Base-by-base conservation (phyloP, 306 rosid species). In the Castanea crenata region DNA sequence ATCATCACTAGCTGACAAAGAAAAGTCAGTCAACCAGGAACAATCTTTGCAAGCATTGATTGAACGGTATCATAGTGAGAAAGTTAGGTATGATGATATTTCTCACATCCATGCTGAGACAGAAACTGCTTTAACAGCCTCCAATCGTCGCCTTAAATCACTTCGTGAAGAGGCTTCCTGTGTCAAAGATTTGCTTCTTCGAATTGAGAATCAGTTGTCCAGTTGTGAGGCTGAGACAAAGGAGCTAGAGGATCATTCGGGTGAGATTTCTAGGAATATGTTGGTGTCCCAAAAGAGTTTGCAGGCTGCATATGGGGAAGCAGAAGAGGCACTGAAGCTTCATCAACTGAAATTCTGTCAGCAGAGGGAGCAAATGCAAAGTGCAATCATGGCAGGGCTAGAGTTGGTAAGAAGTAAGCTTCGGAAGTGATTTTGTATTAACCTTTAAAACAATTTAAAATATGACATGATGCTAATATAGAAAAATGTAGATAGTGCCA, bases 401-500 rank as follows among this genome's bases (percentile, higher is more conserved):
- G 81, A 81, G 15, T 38, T 20, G 49, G 81, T 73, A 23, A 81
- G 73, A 71, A 21, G 27, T 25, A 62, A 71, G 35, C 81, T 81
- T 55, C 44, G 78, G 15, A 16, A 20, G 34, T 32, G 76, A 64
- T 64, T 64, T 35, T 5, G 23, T 10, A 31, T 29, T 46, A 27
- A 63, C 3, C 69, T 35, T 59, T 11, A 20, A 12, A 12, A 14
- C 20, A 5, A 5, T 63, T 20, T 29, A 63, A 35, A 63, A 15
- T 14, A 63, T 29, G 69, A 15, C 69, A 63, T 59, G 32, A 23
- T 63, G 44, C 69, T 14, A 3, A 14, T 5, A 19, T 38, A 38
- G 7, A 38, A 38, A 38, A 7, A 21, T 20, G 27, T 58, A 21
- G 31, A 58, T 58, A 7, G 13, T 20, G 64, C 64, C 61, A 19